phyloP scores from a whole-genome alignment of 2,329 filamentous ascomycete species.

The Pyrenochaeta sp. region DNA sequence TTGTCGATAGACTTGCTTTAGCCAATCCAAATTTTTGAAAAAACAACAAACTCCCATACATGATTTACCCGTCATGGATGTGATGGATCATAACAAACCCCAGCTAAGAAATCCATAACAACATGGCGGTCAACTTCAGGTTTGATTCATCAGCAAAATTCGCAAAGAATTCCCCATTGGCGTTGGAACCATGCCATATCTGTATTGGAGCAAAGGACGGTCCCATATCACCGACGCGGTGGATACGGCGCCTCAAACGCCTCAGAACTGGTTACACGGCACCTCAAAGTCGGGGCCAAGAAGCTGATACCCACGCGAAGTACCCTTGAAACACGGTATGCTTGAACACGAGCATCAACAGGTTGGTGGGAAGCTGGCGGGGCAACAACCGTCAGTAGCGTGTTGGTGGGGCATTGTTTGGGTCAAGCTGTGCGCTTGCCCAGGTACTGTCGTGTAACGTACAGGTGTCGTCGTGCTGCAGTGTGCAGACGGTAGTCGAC shows the following conservation, averaged over 20 bases:
- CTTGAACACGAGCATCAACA: conserved; percentile 11
- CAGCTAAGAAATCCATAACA: too few species aligned
- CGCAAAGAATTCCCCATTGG: not conserved
- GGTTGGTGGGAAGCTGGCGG: not conserved
- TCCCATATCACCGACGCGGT: too few species aligned
- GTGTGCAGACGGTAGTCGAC: not conserved
- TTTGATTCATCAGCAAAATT: not conserved
- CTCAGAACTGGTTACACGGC: conserved; percentile 10
- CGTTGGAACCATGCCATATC: too few species aligned
- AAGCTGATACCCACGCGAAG: conserved; percentile 25
- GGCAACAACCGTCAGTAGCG: not conserved
- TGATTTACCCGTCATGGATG: not conserved
- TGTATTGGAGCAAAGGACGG: too few species aligned
- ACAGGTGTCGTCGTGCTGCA: not conserved
- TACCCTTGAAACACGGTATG: conserved; percentile 31
- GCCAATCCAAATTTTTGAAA: not conserved
- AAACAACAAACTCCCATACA: not conserved
- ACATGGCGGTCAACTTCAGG: too few species aligned
- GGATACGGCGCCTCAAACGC: conserved; percentile 13
- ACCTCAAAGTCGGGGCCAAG: conserved; percentile 11
- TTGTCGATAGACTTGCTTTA: conserved; percentile 10
- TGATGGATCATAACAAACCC: too few species aligned
- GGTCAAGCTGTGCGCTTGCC: not conserved
- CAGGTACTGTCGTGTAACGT: not conserved
- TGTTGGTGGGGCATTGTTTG: not conserved